Conservation (phyloP, 257 asterid species). For the Fraxinus anomala region DNA sequence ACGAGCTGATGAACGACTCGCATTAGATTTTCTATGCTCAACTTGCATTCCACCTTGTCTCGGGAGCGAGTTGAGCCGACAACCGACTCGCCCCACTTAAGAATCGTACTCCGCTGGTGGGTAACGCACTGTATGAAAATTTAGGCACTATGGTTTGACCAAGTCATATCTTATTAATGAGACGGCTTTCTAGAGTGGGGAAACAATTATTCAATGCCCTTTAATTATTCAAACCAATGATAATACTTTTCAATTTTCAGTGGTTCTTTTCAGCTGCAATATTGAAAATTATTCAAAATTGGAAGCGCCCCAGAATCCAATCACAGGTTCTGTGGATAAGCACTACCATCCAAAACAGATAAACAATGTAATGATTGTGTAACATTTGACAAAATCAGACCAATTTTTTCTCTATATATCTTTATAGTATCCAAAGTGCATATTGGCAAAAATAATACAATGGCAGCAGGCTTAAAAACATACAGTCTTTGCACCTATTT, state of each 20-base stretch:
- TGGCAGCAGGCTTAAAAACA: slow-evolving; percentile 29
- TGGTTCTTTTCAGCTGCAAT: slow-evolving; percentile 13
- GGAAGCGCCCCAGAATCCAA: slow-evolving; percentile 1
- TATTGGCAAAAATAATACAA: slow-evolving; percentile 13
- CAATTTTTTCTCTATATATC: slow-evolving; percentile 1
- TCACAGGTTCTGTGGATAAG: slow-evolving; percentile 11
- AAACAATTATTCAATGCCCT: slow-evolving; percentile 18
- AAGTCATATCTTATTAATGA: slow-evolving; percentile 2
- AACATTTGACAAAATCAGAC: neutral
- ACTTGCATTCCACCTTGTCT: too few relatives aligned
- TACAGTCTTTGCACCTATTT: slow-evolving; percentile 18
- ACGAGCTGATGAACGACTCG: too few relatives aligned
- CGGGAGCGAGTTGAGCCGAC: too few relatives aligned
- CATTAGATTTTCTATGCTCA: too few relatives aligned
- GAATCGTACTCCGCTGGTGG: neutral
- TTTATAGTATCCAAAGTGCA: neutral
- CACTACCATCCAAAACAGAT: slow-evolving; percentile 26
- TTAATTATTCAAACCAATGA: slow-evolving; percentile 17
- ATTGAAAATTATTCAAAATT: neutral
- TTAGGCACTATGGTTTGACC: slow-evolving; percentile 6
- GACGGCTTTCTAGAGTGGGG: slow-evolving; percentile 27
- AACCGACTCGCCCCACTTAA: too few relatives aligned
- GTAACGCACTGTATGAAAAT: neutral
- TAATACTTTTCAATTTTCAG: neutral
- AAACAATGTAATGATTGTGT: neutral